Base-by-base conservation (phyloP, 352 stramenopile species). In the Globisporangium iwayamae region DNA sequence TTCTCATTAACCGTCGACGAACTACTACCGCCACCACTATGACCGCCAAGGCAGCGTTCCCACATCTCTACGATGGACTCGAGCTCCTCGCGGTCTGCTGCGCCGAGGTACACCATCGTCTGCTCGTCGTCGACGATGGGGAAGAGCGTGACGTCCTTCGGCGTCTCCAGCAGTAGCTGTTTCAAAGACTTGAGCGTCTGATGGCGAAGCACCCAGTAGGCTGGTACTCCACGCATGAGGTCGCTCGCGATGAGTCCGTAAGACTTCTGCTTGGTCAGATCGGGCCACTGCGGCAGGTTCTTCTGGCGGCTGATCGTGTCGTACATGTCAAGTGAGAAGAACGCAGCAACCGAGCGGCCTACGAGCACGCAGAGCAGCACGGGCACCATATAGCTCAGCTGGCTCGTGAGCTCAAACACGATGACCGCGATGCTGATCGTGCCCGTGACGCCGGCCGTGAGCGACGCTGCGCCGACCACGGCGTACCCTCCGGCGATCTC, bases 371-470 rank as follows among this genome's bases (percentile, higher is more conserved):
- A 85, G 10, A 94, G 75, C 3, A 96, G 75, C 20, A 97, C 85
- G 0, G 90, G 90, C 0, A 96, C 74, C 79, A 96, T 92, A 78
- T 95, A 95, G 48, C 81, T 91, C n/a, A 96, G 74, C 74, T 97
- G 86, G 25, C 79, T 82, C 28, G 90, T 96, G n/a, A 97, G 79
- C 60, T 96, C 85, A 38, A 93, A 92, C 43, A 93, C 81, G 55
- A 96, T 93, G 34, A 94, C 87, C 0, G 83, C 87, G 56, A 92
- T 87, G 54, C 73, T 88, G 53, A 96, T 75, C 0, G 85, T 93
- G 56, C 82, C 78, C 2, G 85, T 94, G 30, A 90, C 83, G 2
- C 82, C 82, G 10, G 84, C 87, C n/a, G 84, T 91, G 61, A 94
- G 92, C 16, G 85, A 88, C 9, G 87, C 87, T 0, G 85, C 87